phyloP scores from a whole-genome alignment of 768 basidiomycete genomes.

The Lactarius vividus region DNA sequence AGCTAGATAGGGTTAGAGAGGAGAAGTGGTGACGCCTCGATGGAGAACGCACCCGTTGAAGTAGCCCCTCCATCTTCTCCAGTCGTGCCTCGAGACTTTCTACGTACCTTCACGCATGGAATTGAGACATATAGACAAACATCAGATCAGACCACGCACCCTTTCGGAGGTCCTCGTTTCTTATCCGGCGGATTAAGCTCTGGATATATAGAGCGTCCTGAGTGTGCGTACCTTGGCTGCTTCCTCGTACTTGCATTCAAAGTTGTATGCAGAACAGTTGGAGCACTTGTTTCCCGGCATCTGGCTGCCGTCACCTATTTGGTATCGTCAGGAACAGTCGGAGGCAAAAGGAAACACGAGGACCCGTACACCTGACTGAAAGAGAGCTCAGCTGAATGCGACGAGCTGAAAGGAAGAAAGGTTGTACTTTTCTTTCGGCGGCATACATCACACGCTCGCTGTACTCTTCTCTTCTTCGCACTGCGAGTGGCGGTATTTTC shows the following conservation, averaged over 20 bases:
- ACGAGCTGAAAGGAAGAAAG: conserved; percentile 17
- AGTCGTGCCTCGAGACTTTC: conserved; percentile 45
- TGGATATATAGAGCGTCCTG: neutral
- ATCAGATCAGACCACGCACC: conserved; percentile 37
- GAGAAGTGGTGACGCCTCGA: neutral
- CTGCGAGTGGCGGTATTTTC: conserved; percentile 38
- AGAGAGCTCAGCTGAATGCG: conserved; percentile 17
- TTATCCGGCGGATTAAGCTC: conserved; percentile 22
- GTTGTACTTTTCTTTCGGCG: conserved; percentile 76
- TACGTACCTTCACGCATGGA: conserved; percentile 32
- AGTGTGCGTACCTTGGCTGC: conserved; percentile 54
- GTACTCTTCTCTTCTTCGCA: conserved; percentile 67
- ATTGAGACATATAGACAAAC: neutral
- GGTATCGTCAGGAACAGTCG: neutral
- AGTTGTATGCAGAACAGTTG: conserved; percentile 56
- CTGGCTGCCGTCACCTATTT: conserved; percentile 64
- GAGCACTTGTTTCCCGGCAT: conserved; percentile 61
- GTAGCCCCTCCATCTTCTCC: conserved; percentile 42
- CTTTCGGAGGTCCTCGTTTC: conserved; percentile 62
- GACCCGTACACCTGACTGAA: conserved; percentile 60
- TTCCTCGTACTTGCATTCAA: conserved; percentile 67
- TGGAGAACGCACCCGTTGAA: conserved; percentile 35
- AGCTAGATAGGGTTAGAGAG: conserved; percentile 40
- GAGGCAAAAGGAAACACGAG: neutral
- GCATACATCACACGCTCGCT: conserved; percentile 81